Base-by-base conservation (phyloP, 768 basidiomycete genomes). In the Amanita polypyramis region DNA sequence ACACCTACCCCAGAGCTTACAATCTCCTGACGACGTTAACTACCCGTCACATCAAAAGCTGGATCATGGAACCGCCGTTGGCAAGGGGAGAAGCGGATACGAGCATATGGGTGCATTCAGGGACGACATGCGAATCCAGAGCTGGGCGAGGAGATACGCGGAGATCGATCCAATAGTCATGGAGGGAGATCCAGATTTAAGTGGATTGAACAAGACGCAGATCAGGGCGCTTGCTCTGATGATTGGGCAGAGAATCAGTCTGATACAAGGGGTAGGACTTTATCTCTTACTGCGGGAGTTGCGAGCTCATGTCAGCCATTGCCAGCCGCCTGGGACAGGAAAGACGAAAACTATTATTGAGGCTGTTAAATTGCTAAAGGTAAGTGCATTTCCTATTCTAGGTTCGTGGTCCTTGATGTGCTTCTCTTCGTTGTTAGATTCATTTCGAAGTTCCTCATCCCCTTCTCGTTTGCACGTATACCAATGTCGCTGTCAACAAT, bases 291-390 rank as follows among this genome's bases (percentile, higher is more conserved):
- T 36, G 20, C 27, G 40, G 42, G 20, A 14, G 9, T 23, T 36
- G 34, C 33, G 47, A 45, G 36, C 15, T 32, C 27, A 50, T 47
- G 45, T 45, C 19, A 56, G 15, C 43, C 45, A n/a, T 19, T 36
- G 6, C 10, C 21, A 90, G 86, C 89, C 91, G 34, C 91, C 90
- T 15, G 91, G 91, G 17, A 93, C 90, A 0, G 93, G 93, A 30
- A 97, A 97, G 64, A 94, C 92, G 2, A 82, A 84, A 60, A 94
- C 90, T 0, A 91, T 94, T 39, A 80, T 91, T n/a, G 83, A 94
- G 60, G 73, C 87, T 0, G 72, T 89, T 50, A 83, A 78, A 54
- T 58, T 94, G 14, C 75, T 94, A 50, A 93, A 93, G 72, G 80
- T 81, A 43, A 15, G 52, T 52, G 17, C 33, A 7, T 30, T 39